Evolutionary conservation across 2,329 filamentous ascomycete species (phyloP), one percentile per base, ranked within the genome.

Genomic region (Xylaria sp.): DNA sequence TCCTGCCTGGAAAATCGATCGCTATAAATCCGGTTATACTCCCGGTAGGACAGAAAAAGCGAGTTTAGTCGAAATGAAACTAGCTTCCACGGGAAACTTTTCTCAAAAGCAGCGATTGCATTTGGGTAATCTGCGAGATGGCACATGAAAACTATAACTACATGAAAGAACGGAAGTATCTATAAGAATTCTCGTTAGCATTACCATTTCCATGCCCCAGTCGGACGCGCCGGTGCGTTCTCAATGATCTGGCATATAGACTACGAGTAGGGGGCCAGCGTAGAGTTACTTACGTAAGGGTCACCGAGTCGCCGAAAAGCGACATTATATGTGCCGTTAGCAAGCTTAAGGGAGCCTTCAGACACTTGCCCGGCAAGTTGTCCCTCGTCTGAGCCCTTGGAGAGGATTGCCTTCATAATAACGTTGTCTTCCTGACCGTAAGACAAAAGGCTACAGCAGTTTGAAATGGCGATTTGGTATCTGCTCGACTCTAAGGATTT

Each of bases 141-240:
- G 2, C 71, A 63, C 7, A 90, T 65, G 61, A 88, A 89, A 0
- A 82, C 79, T 20, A 91, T 71, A 4, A 80, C 78, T 0, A 84
- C 78, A 59, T 90, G 86, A 0, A 88, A 63, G 63, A 84, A 88
- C 0, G 86, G 79, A 1, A 89, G 72, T 2, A 47, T 56, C 58
- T 61, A 39, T 17, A 18, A 17, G 40, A 29, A 13, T 18, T 34
- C 19, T n/a, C 11, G 18, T 60, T 17, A 60, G 54, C 29, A 34
- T 11, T 7, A 34, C 16, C 24, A 9, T 9, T 34, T 3, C 16
- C 16, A 13, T 34, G 3, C n/a, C 11, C n/a, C n/a, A n/a, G n/a
- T n/a, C n/a, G n/a, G n/a, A n/a, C n/a, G n/a, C n/a, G n/a, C n/a
- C n/a, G n/a, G n/a, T n/a, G n/a, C n/a, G n/a, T n/a, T n/a, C n/a